Percentiles rank a stretch among this genome's conserved stretches.
These are phyloP conservation scores for Talaromyces stipitatus DNA, from an alignment of 495 filamentous ascomycete genomes.

Conservation along the genomic window DNA sequence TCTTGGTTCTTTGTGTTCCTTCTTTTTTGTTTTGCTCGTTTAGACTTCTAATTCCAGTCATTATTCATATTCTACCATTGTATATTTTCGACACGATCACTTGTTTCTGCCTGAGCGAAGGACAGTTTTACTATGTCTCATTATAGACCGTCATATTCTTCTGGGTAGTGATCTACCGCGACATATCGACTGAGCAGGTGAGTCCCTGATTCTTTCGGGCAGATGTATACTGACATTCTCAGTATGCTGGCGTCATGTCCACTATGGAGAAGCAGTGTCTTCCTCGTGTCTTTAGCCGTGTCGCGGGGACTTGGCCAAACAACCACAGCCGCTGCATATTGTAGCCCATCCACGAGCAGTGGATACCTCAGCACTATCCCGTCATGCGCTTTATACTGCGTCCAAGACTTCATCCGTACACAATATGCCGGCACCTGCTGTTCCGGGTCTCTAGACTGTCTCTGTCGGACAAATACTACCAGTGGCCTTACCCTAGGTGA, in stretches of 20 bases:
- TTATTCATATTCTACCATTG: background rate
- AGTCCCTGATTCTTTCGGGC: background rate
- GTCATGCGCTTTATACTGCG: conserved; percentile 55
- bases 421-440: conserved; percentile 49
- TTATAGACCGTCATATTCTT: background rate
- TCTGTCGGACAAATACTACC: conserved; percentile 51
- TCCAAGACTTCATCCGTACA: conserved; percentile 50
- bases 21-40: background rate
- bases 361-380: conserved; percentile 42
- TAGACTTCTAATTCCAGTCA: background rate
- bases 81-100: background rate
- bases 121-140: conserved; percentile 5
- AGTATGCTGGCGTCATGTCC: conserved; percentile 27
- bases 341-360: background rate
- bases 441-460: conserved; percentile 46
- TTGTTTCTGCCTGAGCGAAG: background rate
- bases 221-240: conserved; percentile 19
- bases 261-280: conserved; percentile 13
- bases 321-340: background rate
- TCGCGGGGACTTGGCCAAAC: conserved; percentile 2
- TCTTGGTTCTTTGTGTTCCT: background rate
- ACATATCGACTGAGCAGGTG: background rate
- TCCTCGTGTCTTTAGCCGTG: background rate
- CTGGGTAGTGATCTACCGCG: conserved; percentile 2
- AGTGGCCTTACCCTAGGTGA: conserved; percentile 65